Evolutionary conservation across 2,329 filamentous ascomycete species (phyloP), one percentile per base, ranked within the genome.

Genomic region (Xylaria sp.): DNA sequence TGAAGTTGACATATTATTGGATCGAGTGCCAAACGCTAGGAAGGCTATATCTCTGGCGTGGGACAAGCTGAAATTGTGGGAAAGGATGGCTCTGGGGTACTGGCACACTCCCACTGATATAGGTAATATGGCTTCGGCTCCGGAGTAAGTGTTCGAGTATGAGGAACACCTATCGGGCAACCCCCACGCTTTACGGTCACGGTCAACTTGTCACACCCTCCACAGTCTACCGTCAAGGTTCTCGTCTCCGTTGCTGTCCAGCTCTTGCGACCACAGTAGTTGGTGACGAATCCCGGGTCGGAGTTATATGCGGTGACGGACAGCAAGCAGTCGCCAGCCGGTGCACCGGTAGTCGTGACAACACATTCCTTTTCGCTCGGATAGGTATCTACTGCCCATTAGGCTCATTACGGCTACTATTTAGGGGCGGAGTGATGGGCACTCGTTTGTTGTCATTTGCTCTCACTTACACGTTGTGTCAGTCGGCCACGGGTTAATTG

Each of bases 401-500:
- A 66, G 53, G 17, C 3, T 42, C 3, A 4, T 11, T 3, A 9
- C 28, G 33, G 17, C 6, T 40, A 20, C 3, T 28, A 9, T 49
- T 28, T 17, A 31, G 9, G 17, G 2, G 28, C 13, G 13, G 3
- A n/a, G 10, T 23, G 7, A 33, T 4, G 6, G 4, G 20, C 20
- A 4, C 20, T 11, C 13, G 11, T n/a, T 5, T 17, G 2, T 11
- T 2, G n/a, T 4, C 17, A 23, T 6, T 20, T 10, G 23, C 17
- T 28, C 4, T 36, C 10, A 63, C 64, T 63, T 58, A 66, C 53
- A 66, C 4, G 44, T 63, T 4, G 64, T 42, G 3, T 66, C 59
- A 20, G 59, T 66, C 20, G 64, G 59, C 64, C 64, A 66, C 4
- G 64, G 64, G 3, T 62, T 63, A 36, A 63, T 61, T 26, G 58